Base-by-base conservation (phyloP, 768 basidiomycete species). In the Fomitopsis serialis region DNA sequence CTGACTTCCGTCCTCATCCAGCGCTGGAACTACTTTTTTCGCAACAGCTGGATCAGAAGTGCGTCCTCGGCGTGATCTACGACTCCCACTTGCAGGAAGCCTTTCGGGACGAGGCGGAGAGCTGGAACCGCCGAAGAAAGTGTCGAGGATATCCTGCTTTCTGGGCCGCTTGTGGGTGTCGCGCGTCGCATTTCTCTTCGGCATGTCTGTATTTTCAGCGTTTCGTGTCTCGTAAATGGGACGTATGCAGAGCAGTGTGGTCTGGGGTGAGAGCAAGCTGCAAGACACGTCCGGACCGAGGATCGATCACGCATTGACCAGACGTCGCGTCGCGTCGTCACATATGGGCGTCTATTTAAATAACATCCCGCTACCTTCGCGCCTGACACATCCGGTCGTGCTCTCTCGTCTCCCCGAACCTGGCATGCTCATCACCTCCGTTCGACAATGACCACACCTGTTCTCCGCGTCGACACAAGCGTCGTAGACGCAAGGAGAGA, bases 1-100 rank as follows among this genome's bases (percentile, higher is more conserved):
- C 29, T 67, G 58, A 45, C 63, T 67, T 7, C 61, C 56, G 8
- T 52, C 62, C 5, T 61, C 64, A 25, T 62, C 52, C n/a, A n/a
- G n/a, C n/a, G n/a, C n/a, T n/a, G n/a, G n/a, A n/a, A n/a, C n/a
- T n/a, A n/a, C n/a, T n/a, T n/a, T n/a, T n/a, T n/a, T n/a, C n/a
- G n/a, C n/a, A n/a, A n/a, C n/a, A n/a, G n/a, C n/a, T n/a, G n/a
- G n/a, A n/a, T n/a, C n/a, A n/a, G n/a, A 21, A 15, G 45, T 3
- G 35, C 10, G 23, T 56, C 36, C 10, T 12, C 23, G 6, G 2
- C 19, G 37, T 40, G 13, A 17, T 15, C 4, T 19, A 15, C 37
- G 37, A 6, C 15, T 40, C 15, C 37, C 19, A 17, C 37, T 40
- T 4, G 37, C 37, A 19, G 5, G 15, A 17, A 19, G 5, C 15